phyloP scores from a whole-genome alignment of 345 rosid genomes.

The Moricandia arvensis region DNA sequence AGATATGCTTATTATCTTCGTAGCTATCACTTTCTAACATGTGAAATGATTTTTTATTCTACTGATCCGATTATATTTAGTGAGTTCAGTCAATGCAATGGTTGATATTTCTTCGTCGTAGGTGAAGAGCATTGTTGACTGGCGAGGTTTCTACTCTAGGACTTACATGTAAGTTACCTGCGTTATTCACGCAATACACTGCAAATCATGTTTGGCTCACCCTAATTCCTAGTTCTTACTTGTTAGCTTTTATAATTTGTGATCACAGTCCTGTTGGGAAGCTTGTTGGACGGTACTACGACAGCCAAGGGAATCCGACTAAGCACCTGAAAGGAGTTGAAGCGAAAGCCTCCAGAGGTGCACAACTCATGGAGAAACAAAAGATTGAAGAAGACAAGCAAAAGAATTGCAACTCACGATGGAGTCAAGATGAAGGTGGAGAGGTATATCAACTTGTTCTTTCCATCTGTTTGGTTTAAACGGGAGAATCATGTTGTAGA shows the following conservation, averaged over 20 bases:
- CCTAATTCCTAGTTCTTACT: background rate
- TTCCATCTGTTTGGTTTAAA: too few relatives aligned
- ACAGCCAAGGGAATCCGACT: conserved; percentile 75
- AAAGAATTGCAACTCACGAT: conserved; percentile 80
- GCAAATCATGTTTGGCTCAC: background rate
- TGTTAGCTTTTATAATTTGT: conserved; percentile 7
- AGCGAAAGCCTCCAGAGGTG: conserved; percentile 93
- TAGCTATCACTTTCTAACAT: background rate
- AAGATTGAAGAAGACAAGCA: conserved; percentile 89
- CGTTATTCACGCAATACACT: background rate
- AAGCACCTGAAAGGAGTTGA: conserved; percentile 87
- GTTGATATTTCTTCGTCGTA: conserved; percentile 20
- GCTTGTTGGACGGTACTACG: conserved; percentile 84
- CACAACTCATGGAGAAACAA: conserved; percentile 86
- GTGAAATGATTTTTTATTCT: background rate
- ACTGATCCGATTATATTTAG: background rate
- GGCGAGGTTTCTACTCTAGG: conserved; percentile 85
- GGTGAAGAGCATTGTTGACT: conserved; percentile 91
- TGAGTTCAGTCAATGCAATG: conserved; percentile 3
- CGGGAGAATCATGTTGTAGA: too few relatives aligned
- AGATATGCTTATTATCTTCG: background rate
- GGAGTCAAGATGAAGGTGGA: conserved; percentile 94
- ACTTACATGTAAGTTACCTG: conserved; percentile 68
- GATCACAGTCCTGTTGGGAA: conserved; percentile 72
- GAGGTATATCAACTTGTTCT: conserved; percentile 47